Conservation (phyloP, 768 basidiomycete genomes). For the Leucogyrophana mollusca region DNA sequence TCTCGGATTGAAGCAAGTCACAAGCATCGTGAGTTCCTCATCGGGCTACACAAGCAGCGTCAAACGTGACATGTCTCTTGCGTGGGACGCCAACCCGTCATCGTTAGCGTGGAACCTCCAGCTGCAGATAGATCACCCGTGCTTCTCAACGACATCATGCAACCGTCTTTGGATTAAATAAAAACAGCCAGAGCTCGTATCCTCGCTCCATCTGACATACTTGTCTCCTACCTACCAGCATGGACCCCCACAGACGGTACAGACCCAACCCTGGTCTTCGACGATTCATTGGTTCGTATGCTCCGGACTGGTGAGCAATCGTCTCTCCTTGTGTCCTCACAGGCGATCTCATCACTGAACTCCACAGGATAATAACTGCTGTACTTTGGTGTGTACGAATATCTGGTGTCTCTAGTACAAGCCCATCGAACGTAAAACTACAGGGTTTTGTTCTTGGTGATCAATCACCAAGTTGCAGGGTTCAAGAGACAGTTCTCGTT, state of each 20-base stretch:
- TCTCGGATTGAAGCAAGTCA: too few relatives aligned
- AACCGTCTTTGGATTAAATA: too few relatives aligned
- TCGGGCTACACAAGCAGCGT: too few relatives aligned
- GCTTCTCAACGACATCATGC: too few relatives aligned
- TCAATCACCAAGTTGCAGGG: constrained; percentile 56
- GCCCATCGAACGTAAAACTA: background rate
- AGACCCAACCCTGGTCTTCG: constrained; percentile 15
- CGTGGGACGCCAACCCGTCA: too few relatives aligned
- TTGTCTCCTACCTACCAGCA: too few relatives aligned
- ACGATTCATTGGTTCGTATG: constrained; percentile 47
- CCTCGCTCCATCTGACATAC: too few relatives aligned
- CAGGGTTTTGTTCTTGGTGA: constrained; percentile 56
- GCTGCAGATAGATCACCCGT: too few relatives aligned
- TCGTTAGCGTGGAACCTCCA: too few relatives aligned
- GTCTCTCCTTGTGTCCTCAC: background rate
- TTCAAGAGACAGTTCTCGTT: constrained; percentile 81
- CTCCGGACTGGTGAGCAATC: constrained; percentile 69
- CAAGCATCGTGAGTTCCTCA: too few relatives aligned
- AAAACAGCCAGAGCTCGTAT: too few relatives aligned
- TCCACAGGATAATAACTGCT: constrained; percentile 61
- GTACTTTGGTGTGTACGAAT: constrained; percentile 50
- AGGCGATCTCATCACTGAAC: background rate
- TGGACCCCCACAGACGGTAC: background rate
- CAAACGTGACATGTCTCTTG: too few relatives aligned
- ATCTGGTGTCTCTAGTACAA: background rate